These are phyloP conservation scores for Mortierella alpina DNA, from an alignment of 192 early-diverging fungal species.

Conservation along the genomic window DNA sequence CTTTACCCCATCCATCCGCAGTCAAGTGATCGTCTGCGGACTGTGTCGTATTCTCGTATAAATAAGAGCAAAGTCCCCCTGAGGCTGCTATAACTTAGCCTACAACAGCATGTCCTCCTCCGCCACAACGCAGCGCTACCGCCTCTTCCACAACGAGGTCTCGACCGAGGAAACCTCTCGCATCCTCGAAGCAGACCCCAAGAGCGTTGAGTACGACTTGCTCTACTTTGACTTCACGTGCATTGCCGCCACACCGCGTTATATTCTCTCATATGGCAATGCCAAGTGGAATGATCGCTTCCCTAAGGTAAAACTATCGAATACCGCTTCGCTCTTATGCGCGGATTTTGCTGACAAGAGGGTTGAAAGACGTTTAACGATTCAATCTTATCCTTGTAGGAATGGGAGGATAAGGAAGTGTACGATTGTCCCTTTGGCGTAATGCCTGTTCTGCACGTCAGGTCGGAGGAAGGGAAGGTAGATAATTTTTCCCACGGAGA, in stretches of 20 bases:
- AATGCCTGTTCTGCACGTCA: constrained; percentile 24
- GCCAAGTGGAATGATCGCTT: constrained; percentile 26
- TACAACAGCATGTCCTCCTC: neutral
- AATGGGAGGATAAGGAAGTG: constrained; percentile 8
- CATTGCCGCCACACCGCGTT: constrained; percentile 16
- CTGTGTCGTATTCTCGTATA: too few species aligned
- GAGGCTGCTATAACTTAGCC: neutral
- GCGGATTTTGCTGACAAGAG: neutral
- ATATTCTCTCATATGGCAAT: constrained; percentile 36
- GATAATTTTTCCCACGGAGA: neutral
- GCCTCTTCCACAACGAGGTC: neutral
- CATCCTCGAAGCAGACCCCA: constrained; percentile 10
- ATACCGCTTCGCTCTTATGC: neutral
- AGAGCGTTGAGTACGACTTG: constrained; percentile 9
- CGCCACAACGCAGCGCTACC: neutral
- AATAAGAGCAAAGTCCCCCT: too few species aligned
- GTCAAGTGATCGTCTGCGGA: too few species aligned
- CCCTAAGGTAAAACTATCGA: constrained; percentile 1
- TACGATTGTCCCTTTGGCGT: constrained; percentile 25
- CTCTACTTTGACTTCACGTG: constrained; percentile 28
- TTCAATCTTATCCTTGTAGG: neutral
- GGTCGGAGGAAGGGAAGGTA: constrained; percentile 30
- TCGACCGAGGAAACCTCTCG: constrained; percentile 24
- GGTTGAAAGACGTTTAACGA: neutral
- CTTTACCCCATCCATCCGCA: too few species aligned